Percentiles rank a stretch among this genome's conserved stretches.
Conservation (phyloP, 2,329 filamentous ascomycete species). For the Dactylonectria estremocensis region DNA sequence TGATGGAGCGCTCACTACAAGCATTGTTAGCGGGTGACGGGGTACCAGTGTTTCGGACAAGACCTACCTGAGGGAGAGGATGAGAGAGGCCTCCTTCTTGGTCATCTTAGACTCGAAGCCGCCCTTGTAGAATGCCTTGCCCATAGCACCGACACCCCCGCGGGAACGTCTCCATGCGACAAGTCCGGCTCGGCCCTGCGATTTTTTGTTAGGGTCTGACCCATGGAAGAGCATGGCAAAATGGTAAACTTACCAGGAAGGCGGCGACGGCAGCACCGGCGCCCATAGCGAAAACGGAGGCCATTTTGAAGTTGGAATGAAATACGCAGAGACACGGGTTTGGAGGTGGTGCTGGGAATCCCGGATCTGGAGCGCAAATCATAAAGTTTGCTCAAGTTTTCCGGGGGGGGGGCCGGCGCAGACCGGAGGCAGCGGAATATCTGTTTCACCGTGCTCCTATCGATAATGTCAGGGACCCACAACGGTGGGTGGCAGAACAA, state of each 20-base stretch:
- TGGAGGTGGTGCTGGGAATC: slow-evolving; percentile 30
- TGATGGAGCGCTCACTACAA: slow-evolving; percentile 84
- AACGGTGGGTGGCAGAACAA: slow-evolving; percentile 37
- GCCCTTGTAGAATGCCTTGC: slow-evolving; percentile 96
- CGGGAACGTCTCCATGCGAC: slow-evolving; percentile 89
- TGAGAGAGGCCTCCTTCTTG: slow-evolving; percentile 89
- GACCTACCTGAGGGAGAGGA: slow-evolving; percentile 87
- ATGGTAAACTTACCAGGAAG: slow-evolving; percentile 60
- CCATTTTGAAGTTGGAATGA: slow-evolving; percentile 49
- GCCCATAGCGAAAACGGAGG: slow-evolving; percentile 63
- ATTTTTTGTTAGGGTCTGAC: slow-evolving; percentile 29
- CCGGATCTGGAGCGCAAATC: slow-evolving; percentile 38
- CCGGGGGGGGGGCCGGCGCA: slow-evolving; percentile 43
- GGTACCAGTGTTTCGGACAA: not conserved
- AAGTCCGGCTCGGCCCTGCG: slow-evolving; percentile 89
- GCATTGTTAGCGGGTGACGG: slow-evolving; percentile 25
- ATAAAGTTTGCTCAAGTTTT: slow-evolving; percentile 45
- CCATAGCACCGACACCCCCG: slow-evolving; percentile 83
- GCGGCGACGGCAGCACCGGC: slow-evolving; percentile 66
- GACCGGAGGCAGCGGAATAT: slow-evolving; percentile 39
- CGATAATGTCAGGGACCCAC: slow-evolving; percentile 39
- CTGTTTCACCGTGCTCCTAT: slow-evolving; percentile 46
- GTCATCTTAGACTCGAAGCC: slow-evolving; percentile 99
- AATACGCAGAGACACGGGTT: slow-evolving; percentile 24
- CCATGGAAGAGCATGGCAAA: not conserved